Evolutionary conservation across 1,284 basidiomycete genomes (phyloP).

Genomic region (Cutaneotrichosporon arboriforme): DNA sequence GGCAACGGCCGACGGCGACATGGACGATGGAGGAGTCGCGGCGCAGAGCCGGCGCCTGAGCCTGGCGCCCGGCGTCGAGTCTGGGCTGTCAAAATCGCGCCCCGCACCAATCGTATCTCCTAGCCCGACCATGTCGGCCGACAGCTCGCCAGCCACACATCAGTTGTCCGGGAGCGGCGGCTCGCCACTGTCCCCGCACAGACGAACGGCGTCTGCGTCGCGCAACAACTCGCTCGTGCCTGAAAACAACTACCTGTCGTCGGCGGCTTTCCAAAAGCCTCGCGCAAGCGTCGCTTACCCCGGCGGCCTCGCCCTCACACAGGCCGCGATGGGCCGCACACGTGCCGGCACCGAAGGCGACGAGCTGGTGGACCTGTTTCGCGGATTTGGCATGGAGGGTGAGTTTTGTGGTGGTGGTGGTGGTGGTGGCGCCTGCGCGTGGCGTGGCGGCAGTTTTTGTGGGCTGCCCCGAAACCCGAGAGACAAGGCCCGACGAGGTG

Average conservation of each 20-base stretch:
- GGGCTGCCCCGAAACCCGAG: too few relatives aligned
- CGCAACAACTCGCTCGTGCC: neutral
- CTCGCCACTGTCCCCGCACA: too few relatives aligned
- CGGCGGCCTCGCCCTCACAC: constrained; percentile 13
- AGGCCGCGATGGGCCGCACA: constrained; percentile 11
- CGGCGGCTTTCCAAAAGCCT: constrained; percentile 1
- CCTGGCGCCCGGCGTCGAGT: constrained; percentile 34
- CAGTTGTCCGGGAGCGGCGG: neutral
- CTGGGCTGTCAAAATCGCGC: constrained; percentile 18
- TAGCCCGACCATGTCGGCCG: neutral
- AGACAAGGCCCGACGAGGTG: too few relatives aligned
- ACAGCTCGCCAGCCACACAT: neutral
- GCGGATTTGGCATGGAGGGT: constrained; percentile 43
- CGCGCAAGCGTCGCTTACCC: constrained; percentile 32
- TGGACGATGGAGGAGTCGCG: constrained; percentile 6
- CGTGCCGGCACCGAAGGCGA: constrained; percentile 45
- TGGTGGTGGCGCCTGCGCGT: too few relatives aligned
- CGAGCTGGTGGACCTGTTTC: constrained; percentile 39
- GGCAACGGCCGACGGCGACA: neutral
- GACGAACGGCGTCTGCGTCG: neutral
- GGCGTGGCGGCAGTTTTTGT: too few relatives aligned
- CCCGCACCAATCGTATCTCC: neutral
- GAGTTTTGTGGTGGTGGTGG: constrained; percentile 17
- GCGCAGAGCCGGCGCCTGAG: constrained; percentile 32
- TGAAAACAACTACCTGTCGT: neutral